Evolutionary conservation across 2,329 filamentous ascomycete genomes (phyloP).

Genomic region (Torrubiella hemipterigena): DNA sequence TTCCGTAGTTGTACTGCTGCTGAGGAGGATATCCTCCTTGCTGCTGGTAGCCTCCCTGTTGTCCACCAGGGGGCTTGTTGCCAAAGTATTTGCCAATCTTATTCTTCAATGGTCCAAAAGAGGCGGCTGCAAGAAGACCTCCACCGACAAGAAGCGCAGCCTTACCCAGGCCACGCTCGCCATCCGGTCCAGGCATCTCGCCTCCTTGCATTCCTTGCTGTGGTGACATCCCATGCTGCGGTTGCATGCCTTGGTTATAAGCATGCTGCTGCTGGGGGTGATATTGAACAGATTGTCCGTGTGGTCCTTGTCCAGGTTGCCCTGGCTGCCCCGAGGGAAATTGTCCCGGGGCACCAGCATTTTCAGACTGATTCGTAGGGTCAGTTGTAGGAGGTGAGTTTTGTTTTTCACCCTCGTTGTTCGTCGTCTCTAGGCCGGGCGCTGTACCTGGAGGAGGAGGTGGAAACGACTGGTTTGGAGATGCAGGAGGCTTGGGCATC

Average conservation of each 20-base stretch:
- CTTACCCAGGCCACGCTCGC: constrained; percentile 4
- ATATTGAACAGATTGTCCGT: neutral
- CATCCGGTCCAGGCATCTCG: neutral
- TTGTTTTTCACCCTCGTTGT: no score
- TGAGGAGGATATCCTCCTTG: no score
- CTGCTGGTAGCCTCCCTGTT: neutral
- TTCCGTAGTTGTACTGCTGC: constrained; percentile 1
- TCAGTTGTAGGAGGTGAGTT: no score
- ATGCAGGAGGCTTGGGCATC: neutral
- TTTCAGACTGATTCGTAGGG: no score
- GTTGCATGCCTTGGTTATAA: constrained; percentile 1
- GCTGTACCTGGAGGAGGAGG: neutral
- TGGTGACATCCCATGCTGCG: neutral
- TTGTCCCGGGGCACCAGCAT: no score
- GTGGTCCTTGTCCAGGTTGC: no score
- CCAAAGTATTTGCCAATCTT: constrained; percentile 2
- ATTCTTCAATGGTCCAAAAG: constrained; percentile 1
- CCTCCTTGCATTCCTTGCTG: constrained; percentile 1
- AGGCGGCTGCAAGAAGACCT: constrained; percentile 1
- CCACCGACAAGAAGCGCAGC: constrained; percentile 1
- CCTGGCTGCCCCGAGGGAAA: no score
- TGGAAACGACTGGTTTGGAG: neutral
- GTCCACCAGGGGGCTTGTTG: neutral
- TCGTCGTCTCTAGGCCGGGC: no score
- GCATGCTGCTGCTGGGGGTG: neutral